Base-by-base conservation (phyloP, 2,329 filamentous ascomycete species). In the Xylariaceae sp. region DNA sequence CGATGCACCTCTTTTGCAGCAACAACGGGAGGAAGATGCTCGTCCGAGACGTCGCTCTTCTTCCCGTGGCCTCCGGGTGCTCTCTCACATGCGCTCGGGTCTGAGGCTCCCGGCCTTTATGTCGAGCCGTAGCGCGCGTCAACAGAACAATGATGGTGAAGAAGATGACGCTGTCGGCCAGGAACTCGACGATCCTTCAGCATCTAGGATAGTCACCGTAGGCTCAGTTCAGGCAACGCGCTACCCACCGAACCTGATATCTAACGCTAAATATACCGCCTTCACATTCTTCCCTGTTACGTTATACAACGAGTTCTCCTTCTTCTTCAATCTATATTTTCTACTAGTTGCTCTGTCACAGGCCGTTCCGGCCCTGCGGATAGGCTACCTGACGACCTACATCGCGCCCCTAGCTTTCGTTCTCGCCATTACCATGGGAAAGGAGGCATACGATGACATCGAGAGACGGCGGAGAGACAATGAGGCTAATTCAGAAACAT, bases 301-400 rank as follows among this genome's bases (percentile, higher is more conserved):
- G 0, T 80, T 99, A 18, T 99, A 97, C 76, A 97, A 97, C 76
- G 94, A 99, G 72, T 99, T 99, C 73, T 97, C 93, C 61, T 99
- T 97, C 79, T 99, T 99, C 77, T 96, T 99, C 81, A 99, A 99
- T 81, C 90, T 97, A 80, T 99, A 99, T 73, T 99, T 99, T 73
- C 80, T 99, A 58, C 85, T 97, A 30, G 94, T 99, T 53, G 95
- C 94, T 5, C 76, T 97, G 53, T 97, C 93, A 44, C 94, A 99
- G 75, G 87, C 91, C 49, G 92, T 99, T 69, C 92, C 92, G 3
- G 84, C 89, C 18, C 77, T 99, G 57, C 86, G 92, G 57, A 97
- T 99, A 65, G 94, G 94, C 58, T 97, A 97, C 73, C 82, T 99
- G 62, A 90, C 90, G 35, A 97, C 94, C 1, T 99, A 99, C 69